These are phyloP conservation scores for Fraxinus sp. DNA, from an alignment of 305 asterid species.

Conservation along the genomic window DNA sequence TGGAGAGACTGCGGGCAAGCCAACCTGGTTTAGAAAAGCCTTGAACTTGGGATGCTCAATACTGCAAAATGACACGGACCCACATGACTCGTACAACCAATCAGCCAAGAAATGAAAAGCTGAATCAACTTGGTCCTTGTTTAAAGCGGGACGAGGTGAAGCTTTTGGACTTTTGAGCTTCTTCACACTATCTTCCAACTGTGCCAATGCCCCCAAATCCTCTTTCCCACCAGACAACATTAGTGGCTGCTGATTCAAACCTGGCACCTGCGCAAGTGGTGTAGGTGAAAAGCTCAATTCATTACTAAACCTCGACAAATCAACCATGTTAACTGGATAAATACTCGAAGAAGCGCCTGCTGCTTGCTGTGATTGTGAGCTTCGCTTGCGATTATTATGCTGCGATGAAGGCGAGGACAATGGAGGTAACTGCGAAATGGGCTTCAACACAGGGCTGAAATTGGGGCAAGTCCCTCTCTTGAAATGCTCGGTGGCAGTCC, in stretches of 20 bases:
- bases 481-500: slow-evolving; percentile 88
- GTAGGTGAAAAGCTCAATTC: slow-evolving; percentile 31
- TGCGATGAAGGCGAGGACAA: slow-evolving; percentile 72
- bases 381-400: slow-evolving; percentile 55
- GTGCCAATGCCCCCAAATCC: slow-evolving; percentile 77
- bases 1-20: slow-evolving; percentile 58
- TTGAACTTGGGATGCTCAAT: slow-evolving; percentile 78
- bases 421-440: slow-evolving; percentile 64
- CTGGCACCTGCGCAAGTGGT: slow-evolving; percentile 27
- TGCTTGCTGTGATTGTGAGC: slow-evolving; percentile 39
- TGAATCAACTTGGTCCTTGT: slow-evolving; percentile 55
- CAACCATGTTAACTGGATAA: slow-evolving; percentile 43
- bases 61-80: slow-evolving; percentile 55
- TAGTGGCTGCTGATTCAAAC: slow-evolving; percentile 38
- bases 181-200: slow-evolving; percentile 83
- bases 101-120: slow-evolving; percentile 66
- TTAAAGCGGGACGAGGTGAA: slow-evolving; percentile 53
- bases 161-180: slow-evolving; percentile 67
- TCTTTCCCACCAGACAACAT: slow-evolving; percentile 83
- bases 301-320: slow-evolving; percentile 29
- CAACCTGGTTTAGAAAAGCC: slow-evolving; percentile 72
- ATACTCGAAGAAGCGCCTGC: slow-evolving; percentile 40
- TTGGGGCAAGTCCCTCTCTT: slow-evolving; percentile 79
- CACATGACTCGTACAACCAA: slow-evolving; percentile 81
- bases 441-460: slow-evolving; percentile 53